A percentile compares a stretch with the other conserved stretches of the same genome.
These are phyloP conservation scores for Clarireedia homoeocarpa DNA, from an alignment of 2,329 filamentous ascomycete species.

Conservation along the genomic window DNA sequence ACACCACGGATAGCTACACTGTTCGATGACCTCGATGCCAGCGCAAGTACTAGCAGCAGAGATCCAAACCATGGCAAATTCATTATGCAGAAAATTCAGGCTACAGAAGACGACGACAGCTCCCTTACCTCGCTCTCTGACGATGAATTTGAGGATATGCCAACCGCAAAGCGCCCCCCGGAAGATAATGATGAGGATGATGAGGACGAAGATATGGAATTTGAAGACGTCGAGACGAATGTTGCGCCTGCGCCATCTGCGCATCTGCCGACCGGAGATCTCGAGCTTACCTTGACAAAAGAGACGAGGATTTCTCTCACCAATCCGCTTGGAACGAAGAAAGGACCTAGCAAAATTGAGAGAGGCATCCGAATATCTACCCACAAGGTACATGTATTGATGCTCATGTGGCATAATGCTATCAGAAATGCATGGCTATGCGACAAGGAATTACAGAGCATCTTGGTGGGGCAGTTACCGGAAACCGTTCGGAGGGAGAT, in stretches of 20 bases:
- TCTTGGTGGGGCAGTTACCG: conserved; percentile 66
- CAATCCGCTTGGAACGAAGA: conserved; percentile 60
- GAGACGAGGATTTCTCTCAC: conserved; percentile 52
- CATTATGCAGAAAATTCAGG: conserved; percentile 37
- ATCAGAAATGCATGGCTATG: conserved; percentile 78
- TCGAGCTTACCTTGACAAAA: conserved; percentile 63
- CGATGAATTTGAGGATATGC: conserved; percentile 47
- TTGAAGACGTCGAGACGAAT: conserved; percentile 49
- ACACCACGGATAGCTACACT: conserved; percentile 46
- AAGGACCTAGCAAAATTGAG: conserved; percentile 79
- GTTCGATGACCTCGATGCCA: conserved; percentile 53
- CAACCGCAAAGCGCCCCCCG: conserved; percentile 36
- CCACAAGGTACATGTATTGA: conserved; percentile 84
- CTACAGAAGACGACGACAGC: conserved; percentile 35
- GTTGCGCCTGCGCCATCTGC: conserved; percentile 30
- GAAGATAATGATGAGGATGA: conserved; percentile 32
- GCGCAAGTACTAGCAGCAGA: conserved; percentile 26
- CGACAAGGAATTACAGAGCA: conserved; percentile 66
- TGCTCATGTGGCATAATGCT: conserved; percentile 83
- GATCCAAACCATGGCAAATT: conserved; percentile 37
- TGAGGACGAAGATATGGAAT: conserved; percentile 45
- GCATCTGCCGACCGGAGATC: conserved; percentile 51
- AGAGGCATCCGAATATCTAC: conserved; percentile 68
- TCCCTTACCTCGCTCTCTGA: conserved; percentile 34
- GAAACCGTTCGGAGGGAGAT: conserved; percentile 55